Evolutionary conservation across 495 filamentous ascomycete species (phyloP).

Genomic region (Saxophila tyrrhenica): DNA sequence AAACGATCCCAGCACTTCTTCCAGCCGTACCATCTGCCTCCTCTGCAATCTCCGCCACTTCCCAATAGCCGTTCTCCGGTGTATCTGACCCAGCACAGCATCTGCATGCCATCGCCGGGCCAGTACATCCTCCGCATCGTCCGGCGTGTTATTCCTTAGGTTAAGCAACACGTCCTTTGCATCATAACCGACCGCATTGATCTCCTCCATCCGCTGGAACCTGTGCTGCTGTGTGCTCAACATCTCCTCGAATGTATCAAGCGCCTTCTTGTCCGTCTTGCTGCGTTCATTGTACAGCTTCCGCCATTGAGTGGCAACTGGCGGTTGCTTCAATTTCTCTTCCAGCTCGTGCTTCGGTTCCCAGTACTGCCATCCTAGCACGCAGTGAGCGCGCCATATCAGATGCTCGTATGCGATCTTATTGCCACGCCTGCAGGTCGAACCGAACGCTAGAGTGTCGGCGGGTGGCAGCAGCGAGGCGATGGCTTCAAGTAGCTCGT

Average conservation of each 20-base stretch:
- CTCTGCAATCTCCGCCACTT: conserved; percentile 52
- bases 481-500: conserved; percentile 33
- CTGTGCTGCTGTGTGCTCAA: conserved; percentile 56
- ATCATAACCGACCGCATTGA: conserved; percentile 69
- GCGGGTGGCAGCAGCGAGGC: conserved; percentile 25
- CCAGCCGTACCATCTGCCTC: conserved; percentile 48
- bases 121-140: conserved; percentile 61
- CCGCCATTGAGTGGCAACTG: conserved; percentile 65
- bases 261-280: conserved; percentile 42
- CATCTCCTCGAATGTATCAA: conserved; percentile 54
- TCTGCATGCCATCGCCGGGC: conserved; percentile 75
- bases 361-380: conserved; percentile 59
- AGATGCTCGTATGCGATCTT: conserved; percentile 55
- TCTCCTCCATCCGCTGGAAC: conserved; percentile 53
- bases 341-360: conserved; percentile 50
- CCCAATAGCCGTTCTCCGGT: conserved; percentile 64
- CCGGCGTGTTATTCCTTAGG: conserved; percentile 42
- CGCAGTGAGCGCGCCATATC: conserved; percentile 71
- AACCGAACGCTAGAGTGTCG: conserved; percentile 38
- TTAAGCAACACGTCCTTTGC: conserved; percentile 68
- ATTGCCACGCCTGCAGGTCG: conserved; percentile 52
- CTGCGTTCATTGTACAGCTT: conserved; percentile 52
- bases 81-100: conserved; percentile 63
- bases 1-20: conserved; percentile 65
- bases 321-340: conserved; percentile 39